Base-by-base conservation (phyloP, 345 rosid genomes). In the Lepidium aucheri region DNA sequence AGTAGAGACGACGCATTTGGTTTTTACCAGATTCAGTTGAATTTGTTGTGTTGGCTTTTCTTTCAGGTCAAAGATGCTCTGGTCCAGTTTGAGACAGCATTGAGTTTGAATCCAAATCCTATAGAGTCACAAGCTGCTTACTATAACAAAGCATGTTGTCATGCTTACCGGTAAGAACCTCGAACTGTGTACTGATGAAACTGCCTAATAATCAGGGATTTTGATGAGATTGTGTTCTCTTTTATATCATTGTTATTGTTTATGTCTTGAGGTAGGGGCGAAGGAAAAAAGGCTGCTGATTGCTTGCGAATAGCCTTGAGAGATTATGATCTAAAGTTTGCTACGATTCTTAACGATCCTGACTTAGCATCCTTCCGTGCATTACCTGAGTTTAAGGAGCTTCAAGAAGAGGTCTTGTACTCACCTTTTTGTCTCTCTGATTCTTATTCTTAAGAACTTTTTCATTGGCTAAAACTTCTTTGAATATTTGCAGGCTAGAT, bases 131-230 rank as follows among this genome's bases (percentile, higher is more conserved):
- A 90, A 78, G 97, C 99, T 76, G 95, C 97, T 36, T 83, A 84
- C 44, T 90, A 90, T 73, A 88, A 90, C 81, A 94, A 94, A 83
- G 97, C 97, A 34, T 88, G 96, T 69, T 90, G 97, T 76, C 95
- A 85, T 81, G 92, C 92, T 62, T 90, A 82, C 79, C 66, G 78
- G 96, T 86, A 80, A 46, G 72, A 36, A 67, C 51, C 65, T 52
- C 17, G 5, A 22, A 28, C 41, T 14, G 16, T 45, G 9, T 34
- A 10, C 46, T 3, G 10, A 46, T 69, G 66, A 51, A 5, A 10
- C 3, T 46, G 53, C 7, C 7, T 6, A 7, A 46, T 6, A 9
- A n/a, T 8, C 11, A 36, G 6, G 0, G 62, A 13, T 62, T 17
- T 18, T 71, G 56, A 41, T 64, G 60, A 39, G 35, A 55, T 30